phyloP scores from a whole-genome alignment of 1,284 basidiomycete genomes.

The Abortiporus biennis region DNA sequence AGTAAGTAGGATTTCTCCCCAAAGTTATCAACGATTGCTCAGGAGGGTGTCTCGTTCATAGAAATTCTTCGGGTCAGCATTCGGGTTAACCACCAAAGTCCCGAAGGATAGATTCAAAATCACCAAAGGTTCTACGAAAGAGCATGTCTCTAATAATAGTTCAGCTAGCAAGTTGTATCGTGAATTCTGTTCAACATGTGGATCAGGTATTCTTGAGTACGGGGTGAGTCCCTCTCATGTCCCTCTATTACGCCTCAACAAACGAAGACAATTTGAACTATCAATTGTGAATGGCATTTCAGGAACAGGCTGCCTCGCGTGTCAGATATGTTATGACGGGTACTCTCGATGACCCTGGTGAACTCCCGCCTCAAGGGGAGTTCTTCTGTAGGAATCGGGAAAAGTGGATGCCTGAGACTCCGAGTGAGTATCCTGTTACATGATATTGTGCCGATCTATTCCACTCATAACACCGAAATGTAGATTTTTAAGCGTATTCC shows the following conservation, averaged over 20 bases:
- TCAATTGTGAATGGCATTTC: neutral
- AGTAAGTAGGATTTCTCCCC: too few relatives aligned
- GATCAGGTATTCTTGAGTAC: conserved; percentile 17
- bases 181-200: conserved; percentile 21
- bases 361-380: conserved; percentile 23
- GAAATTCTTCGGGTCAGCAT: conserved; percentile 20
- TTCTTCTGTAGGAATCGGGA: conserved; percentile 22
- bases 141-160: conserved; percentile 22
- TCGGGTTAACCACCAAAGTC: conserved; percentile 19
- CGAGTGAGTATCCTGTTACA: conserved; percentile 8
- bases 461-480: neutral
- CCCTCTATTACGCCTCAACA: neutral
- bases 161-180: conserved; percentile 16
- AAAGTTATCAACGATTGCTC: too few relatives aligned
- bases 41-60: conserved; percentile 3
- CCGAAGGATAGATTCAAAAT: conserved; percentile 15
- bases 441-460: too few relatives aligned
- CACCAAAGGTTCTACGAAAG: conserved; percentile 14
- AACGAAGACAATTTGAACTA: neutral
- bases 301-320: conserved; percentile 9
- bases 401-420: conserved; percentile 20
- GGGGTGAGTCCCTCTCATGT: conserved; percentile 9
- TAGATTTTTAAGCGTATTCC: conserved; percentile 9
- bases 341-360: conserved; percentile 18
- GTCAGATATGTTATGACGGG: conserved; percentile 16